Evolutionary conservation across 2,329 filamentous ascomycete genomes (phyloP).

Genomic region (Verticillium tricorpus): DNA sequence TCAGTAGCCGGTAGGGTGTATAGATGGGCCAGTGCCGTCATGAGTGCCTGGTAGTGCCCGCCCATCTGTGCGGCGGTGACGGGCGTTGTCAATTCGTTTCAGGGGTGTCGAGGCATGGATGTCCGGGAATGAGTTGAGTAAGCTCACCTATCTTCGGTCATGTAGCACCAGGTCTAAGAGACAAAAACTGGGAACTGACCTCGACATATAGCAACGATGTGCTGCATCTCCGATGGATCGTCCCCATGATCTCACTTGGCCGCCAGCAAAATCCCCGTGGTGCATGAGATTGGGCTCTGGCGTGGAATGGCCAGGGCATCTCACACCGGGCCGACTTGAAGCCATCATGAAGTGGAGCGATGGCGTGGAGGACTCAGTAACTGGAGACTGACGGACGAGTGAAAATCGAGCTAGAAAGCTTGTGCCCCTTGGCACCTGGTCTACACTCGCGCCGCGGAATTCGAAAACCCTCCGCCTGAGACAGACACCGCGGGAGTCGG

Average conservation of each 20-base stretch:
- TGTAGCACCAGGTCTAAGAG: neutral
- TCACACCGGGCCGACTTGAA: neutral
- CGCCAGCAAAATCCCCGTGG: neutral
- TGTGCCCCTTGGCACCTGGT: neutral
- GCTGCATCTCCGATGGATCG: neutral
- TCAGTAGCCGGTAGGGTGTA: neutral
- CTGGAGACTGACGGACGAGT: neutral
- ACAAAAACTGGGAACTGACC: neutral
- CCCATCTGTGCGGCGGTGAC: neutral
- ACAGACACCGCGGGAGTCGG: neutral
- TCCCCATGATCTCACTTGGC: neutral
- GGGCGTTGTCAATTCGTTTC: slow-evolving; percentile 1
- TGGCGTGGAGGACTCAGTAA: neutral
- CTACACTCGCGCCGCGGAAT: neutral
- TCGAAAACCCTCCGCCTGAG: neutral
- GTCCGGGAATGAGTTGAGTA: neutral
- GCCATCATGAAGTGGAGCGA: neutral
- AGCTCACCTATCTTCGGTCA: neutral
- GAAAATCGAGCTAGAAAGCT: neutral
- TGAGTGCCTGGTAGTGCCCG: neutral
- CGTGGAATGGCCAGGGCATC: neutral
- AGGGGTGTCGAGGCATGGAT: neutral
- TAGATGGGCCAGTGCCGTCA: neutral
- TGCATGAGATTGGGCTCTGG: neutral
- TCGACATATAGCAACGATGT: neutral